Conservation (phyloP, 306 rosid genomes). For the Dicorynia guianensis region DNA sequence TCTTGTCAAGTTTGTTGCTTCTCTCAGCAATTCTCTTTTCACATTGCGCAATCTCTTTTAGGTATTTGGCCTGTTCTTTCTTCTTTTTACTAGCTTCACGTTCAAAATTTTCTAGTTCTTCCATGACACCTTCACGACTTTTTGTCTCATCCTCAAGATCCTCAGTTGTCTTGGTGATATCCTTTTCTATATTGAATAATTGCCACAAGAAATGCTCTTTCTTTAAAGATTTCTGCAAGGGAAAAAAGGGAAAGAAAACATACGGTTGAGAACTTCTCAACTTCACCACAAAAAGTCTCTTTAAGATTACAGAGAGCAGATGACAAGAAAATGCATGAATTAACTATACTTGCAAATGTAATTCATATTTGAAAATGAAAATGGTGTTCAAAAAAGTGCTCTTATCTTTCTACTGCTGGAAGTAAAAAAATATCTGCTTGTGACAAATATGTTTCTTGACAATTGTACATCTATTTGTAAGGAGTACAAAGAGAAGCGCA, state of each 20-base stretch:
- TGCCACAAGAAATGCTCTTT: slow-evolving; percentile 92
- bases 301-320: slow-evolving; percentile 29
- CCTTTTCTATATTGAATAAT: slow-evolving; percentile 78
- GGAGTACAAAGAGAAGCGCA: not conserved
- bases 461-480: not conserved
- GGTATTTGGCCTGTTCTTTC: slow-evolving; percentile 83
- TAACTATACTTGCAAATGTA: slow-evolving; percentile 17
- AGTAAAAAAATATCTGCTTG: slow-evolving; percentile 11
- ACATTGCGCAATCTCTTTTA: slow-evolving; percentile 71
- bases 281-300: slow-evolving; percentile 10
- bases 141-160: slow-evolving; percentile 80
- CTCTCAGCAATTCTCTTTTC: slow-evolving; percentile 86
- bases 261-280: not conserved
- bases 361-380: slow-evolving; percentile 24
- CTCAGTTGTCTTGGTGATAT: slow-evolving; percentile 63
- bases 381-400: slow-evolving; percentile 19
- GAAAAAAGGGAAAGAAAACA: slow-evolving; percentile 15
- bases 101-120: slow-evolving; percentile 75
- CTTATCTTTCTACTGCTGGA: not conserved
- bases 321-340: slow-evolving; percentile 25
- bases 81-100: slow-evolving; percentile 79
- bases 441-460: not conserved
- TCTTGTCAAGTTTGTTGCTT: slow-evolving; percentile 82
- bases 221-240: slow-evolving; percentile 82
- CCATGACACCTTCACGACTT: slow-evolving; percentile 71